Evolutionary conservation across 345 rosid species (phyloP).

Genomic region (Citrus cavaleriei): DNA sequence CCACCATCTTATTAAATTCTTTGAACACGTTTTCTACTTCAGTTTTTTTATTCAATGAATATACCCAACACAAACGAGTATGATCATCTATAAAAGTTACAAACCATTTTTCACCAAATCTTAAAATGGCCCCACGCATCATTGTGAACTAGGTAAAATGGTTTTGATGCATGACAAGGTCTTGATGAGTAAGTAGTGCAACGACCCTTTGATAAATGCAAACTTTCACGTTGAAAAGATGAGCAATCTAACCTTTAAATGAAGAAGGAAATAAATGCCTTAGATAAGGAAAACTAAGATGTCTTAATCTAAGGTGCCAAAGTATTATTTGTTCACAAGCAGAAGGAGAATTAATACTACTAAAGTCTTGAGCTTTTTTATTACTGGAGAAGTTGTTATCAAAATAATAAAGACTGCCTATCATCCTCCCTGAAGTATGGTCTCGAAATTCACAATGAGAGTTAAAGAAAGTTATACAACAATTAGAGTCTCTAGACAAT

Average conservation of each 20-base stretch:
- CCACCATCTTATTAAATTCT: neutral
- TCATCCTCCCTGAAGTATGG: neutral
- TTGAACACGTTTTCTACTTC: neutral
- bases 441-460: slow-evolving; percentile 1
- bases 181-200: neutral
- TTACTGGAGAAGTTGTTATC: neutral
- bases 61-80: neutral
- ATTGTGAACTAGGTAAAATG: neutral
- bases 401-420: neutral
- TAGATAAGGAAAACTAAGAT: slow-evolving; percentile 6
- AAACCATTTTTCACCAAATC: neutral
- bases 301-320: neutral
- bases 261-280: neutral
- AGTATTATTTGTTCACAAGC: neutral
- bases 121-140: neutral
- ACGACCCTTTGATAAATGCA: neutral
- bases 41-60: neutral
- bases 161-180: neutral
- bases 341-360: too few relatives aligned
- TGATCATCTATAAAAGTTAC: slow-evolving; percentile 1
- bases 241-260: neutral
- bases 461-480: neutral
- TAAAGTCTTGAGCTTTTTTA: too few relatives aligned
- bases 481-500: neutral
- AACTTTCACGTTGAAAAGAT: neutral